A percentile compares a stretch with the other conserved stretches of the same genome.
Evolutionary conservation across 257 asterid species (phyloP).

Genomic region (Capsicum chinense): DNA sequence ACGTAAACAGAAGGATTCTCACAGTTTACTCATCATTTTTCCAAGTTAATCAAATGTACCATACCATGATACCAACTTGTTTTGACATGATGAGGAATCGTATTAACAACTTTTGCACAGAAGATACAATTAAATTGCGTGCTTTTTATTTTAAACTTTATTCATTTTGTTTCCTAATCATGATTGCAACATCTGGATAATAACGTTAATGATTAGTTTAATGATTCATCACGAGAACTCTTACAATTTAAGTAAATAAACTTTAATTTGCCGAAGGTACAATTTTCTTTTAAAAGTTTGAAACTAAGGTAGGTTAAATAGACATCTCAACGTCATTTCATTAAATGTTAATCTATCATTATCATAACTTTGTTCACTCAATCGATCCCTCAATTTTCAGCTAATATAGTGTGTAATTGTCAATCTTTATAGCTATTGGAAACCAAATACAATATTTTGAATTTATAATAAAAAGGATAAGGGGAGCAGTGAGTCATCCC

Average conservation of each 20-base stretch:
- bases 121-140: background rate
- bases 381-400: background rate
- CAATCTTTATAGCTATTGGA: background rate
- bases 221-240: slow-evolving; percentile 1
- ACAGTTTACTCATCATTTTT: background rate
- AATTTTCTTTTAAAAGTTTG: slow-evolving; percentile 4
- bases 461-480: background rate
- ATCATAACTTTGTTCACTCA: background rate
- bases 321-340: slow-evolving; percentile 23
- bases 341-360: slow-evolving; percentile 28
- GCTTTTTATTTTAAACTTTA: background rate
- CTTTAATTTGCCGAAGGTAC: background rate
- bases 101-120: background rate
- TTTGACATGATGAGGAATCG: background rate
- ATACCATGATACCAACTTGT: background rate
- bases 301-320: slow-evolving; percentile 15
- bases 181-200: background rate
- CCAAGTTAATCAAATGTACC: background rate
- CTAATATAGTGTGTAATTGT: background rate
- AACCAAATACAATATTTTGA: slow-evolving; percentile 23
- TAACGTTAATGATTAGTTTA: background rate
- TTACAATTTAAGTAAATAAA: slow-evolving; percentile 2
- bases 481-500: slow-evolving; percentile 7
- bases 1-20: background rate
- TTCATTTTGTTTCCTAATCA: background rate